Evolutionary conservation across 2,329 filamentous ascomycete species (phyloP), one percentile per base, ranked within the genome.

Genomic region (Hypoxylon sp.): DNA sequence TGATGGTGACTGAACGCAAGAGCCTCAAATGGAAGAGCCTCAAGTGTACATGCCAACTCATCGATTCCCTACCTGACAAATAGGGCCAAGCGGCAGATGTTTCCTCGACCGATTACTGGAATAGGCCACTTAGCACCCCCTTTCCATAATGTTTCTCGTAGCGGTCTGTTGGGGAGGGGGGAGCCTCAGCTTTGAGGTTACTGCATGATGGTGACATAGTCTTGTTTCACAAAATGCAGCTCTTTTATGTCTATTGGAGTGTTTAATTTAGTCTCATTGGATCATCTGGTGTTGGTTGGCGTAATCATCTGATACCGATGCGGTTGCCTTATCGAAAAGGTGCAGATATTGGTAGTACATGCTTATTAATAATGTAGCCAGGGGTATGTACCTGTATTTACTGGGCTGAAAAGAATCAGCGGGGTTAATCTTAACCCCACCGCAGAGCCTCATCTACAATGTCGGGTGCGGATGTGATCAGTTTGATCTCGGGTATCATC

Each of bases 401-500:
- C 26, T 3, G 26, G 6, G n/a, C 42, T 46, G 42, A 46, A 46
- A 46, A 35, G 29, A 19, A 52, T 52, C n/a, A 52, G 13, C 26
- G 6, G 14, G 13, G 17, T 35, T 52, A 35, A 37, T 35, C 50
- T 22, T 52, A 9, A 33, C 33, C 26, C 17, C 26, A 26, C 26
- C 9, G 5, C 13, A n/a, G 33, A 44, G 9, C 24, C 13, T 22
- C 5, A 11, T 19, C 29, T 19, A 42, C 13, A 8, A 55, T 55
- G 52, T 55, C 52, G 14, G 52, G 52, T 1, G 33, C 52, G 11
- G 52, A 55, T 5, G 35, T 77, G 19, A 17, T 78, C 5, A 74
- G 74, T 2, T 55, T 78, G 2, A 73, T 78, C 19, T 73, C 73
- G 3, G 73, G 72, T 11, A 72, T 77, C 24, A 76, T 78, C 52